Percentiles rank a stretch among this genome's conserved stretches.
These are phyloP conservation scores for Phaeosphaeria sp. DNA, from an alignment of 2,329 filamentous ascomycete genomes.

Conservation along the genomic window DNA sequence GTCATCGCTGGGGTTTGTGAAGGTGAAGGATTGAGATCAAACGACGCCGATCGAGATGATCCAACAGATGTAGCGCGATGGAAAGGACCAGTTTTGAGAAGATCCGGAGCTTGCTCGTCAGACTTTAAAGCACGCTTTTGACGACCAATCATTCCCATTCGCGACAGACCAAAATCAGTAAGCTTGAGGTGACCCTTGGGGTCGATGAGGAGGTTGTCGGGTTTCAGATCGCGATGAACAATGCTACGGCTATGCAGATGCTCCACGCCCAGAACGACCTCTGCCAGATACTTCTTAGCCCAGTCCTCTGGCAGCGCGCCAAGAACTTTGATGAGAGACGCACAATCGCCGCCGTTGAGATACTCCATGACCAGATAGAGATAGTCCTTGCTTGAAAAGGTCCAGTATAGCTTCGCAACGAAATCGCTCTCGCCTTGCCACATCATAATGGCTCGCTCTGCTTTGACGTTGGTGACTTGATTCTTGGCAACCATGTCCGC, in stretches of 20 bases:
- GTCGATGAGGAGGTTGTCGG: slow-evolving; percentile 96
- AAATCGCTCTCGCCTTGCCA: slow-evolving; percentile 99
- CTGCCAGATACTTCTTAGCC: slow-evolving; percentile 96
- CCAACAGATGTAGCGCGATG: slow-evolving; percentile 82
- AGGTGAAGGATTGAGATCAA: slow-evolving; percentile 86
- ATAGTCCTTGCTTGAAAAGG: slow-evolving; percentile 98
- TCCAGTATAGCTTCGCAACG: slow-evolving; percentile 99
- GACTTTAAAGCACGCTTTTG: slow-evolving; percentile 90
- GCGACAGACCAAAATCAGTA: slow-evolving; percentile 95
- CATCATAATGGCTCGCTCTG: slow-evolving; percentile 99
- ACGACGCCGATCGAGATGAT: slow-evolving; percentile 91
- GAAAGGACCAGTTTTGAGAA: slow-evolving; percentile 92
- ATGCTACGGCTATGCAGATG: slow-evolving; percentile 94
- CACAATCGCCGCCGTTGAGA: slow-evolving; percentile 95
- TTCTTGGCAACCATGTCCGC: slow-evolving; percentile 99
- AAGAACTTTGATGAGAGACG: slow-evolving; percentile 92
- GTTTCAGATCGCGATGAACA: slow-evolving; percentile 95
- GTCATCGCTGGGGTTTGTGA: slow-evolving; percentile 86
- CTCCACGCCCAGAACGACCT: slow-evolving; percentile 96
- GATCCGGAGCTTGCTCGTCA: slow-evolving; percentile 82
- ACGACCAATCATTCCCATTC: slow-evolving; percentile 95
- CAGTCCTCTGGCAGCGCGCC: slow-evolving; percentile 94
- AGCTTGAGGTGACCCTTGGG: slow-evolving; percentile 95
- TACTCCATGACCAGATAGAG: slow-evolving; percentile 99
- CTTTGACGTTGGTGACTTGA: slow-evolving; percentile 98